These are phyloP conservation scores for Capsicum pubescens DNA, from an alignment of 257 asterid species.

Conservation along the genomic window DNA sequence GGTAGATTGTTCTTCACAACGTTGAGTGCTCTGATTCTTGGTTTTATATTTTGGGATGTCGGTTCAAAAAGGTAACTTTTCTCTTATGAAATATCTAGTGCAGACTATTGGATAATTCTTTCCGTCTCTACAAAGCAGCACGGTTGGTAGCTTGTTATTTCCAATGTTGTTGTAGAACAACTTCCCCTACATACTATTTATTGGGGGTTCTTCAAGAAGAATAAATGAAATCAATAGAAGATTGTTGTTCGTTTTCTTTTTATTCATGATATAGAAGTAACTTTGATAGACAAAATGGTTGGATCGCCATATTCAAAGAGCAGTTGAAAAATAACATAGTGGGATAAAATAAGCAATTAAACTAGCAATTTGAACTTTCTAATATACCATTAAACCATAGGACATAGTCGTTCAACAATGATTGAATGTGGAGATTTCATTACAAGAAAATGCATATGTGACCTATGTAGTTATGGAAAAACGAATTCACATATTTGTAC, in stretches of 20 bases:
- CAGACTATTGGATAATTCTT: conserved; percentile 20
- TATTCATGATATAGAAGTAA: not conserved
- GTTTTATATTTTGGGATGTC: conserved; percentile 76
- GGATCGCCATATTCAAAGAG: conserved; percentile 9
- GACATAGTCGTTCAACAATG: not conserved
- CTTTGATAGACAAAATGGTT: conserved; percentile 4
- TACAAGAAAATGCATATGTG: not conserved
- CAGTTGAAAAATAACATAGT: conserved; percentile 2
- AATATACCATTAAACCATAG: not conserved
- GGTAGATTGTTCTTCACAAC: conserved; percentile 83
- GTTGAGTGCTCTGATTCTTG: conserved; percentile 68
- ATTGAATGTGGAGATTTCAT: not conserved
- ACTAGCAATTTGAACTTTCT: not conserved
- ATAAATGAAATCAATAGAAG: not conserved
- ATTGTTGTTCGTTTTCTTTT: conserved; percentile 15
- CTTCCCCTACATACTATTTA: not conserved
- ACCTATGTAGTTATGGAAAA: not conserved
- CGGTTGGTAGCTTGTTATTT: not conserved
- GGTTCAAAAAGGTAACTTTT: conserved; percentile 72
- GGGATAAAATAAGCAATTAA: conserved; percentile 7
- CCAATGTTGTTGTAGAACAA: not conserved
- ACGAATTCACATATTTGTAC: not conserved
- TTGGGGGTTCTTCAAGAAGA: conserved; percentile 13
- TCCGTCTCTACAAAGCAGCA: conserved; percentile 11
- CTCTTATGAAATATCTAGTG: conserved; percentile 2